Evolutionary conservation across 108 stramenopile species (phyloP), one percentile per base, ranked within the genome.

Genomic region (Stephanodiscus triporus): DNA sequence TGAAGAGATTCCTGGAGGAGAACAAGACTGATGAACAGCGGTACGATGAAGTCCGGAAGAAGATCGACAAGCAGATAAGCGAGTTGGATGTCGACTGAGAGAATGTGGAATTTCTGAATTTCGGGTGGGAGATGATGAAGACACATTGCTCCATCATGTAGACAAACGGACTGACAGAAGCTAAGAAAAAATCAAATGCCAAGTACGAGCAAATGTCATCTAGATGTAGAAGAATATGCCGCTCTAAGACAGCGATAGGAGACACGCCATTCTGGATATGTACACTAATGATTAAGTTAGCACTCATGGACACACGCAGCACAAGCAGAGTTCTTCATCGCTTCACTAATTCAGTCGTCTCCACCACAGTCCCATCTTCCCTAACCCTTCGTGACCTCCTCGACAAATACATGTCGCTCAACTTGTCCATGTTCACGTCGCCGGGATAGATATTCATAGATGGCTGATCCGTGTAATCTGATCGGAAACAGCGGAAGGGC

Each of bases 1-100:
- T 91, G 49, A 72, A 75, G 66, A 59, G 76, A 20, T 94, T 81
- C 54, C 54, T 91, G 11, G 53, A 54, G 53, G 53, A 54, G 53
- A 54, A 54, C 27, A 54, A 54, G 5, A 54, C 53, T 9, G 53
- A 54, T 5, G 53, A 54, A 23, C 53, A 54, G 53, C 23, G 23
- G 13, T 54, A 54, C 27, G 53, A 54, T 0, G 53, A 54, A 54
- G 53, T 54, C 26, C 53, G 53, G 4, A 54, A 54, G 26, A 54
- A 54, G 53, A 54, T 54, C 13, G 53, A 54, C 27, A 54, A 13
- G 53, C 53, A 54, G 53, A 24, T 54, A 23, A 27, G 26, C 26
- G 53, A 54, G 11, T 27, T 54, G 53, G 53, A 53, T 6, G 51
- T 24, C 24, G 51, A 54, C 24, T 54, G 26, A 54, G 32, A 5